Base-by-base conservation (phyloP, 768 basidiomycete species). In the Agrocybe pediades region DNA sequence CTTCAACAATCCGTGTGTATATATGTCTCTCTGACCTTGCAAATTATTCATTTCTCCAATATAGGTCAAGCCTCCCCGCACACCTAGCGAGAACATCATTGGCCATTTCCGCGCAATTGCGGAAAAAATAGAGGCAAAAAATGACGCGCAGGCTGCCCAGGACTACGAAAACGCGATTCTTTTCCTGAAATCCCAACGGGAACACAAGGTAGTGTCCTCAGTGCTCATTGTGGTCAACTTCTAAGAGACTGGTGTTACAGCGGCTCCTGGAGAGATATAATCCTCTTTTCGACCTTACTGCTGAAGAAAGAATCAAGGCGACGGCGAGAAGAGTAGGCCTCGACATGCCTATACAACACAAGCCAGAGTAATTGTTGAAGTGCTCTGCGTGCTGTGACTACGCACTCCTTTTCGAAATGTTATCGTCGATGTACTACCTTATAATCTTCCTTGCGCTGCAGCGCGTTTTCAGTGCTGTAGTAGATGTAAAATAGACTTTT, bases 321-420 rank as follows among this genome's bases (percentile, higher is more conserved):
- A 95, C 95, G 0, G 94, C 93, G 2, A 80, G 85, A 41, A 75
- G 94, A 57, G 95, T 98, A 29, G 95, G 95, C 3, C 71, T 98
- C 49, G 80, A 96, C 62, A 87, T 95, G 80, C 93, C 94, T 9
- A 63, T 81, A 42, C 69, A 72, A 25, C 73, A 65, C 53, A 70
- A 46, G 71, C 47, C 57, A 65, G 42, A 61, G 54, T 54, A 46
- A 30, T 26, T 27, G 21, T 51, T 17, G 13, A n/a, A n/a, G n/a
- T n/a, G n/a, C n/a, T n/a, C n/a, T n/a, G n/a, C n/a, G n/a, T n/a
- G n/a, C n/a, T n/a, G n/a, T n/a, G n/a, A n/a, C n/a, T n/a, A n/a
- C n/a, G n/a, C n/a, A n/a, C n/a, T n/a, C n/a, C n/a, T n/a, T n/a
- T n/a, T n/a, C n/a, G n/a, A n/a, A n/a, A n/a, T n/a, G n/a, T n/a